Base-by-base conservation (phyloP, 1,284 basidiomycete genomes). In the Ceratobasidium sp. region DNA sequence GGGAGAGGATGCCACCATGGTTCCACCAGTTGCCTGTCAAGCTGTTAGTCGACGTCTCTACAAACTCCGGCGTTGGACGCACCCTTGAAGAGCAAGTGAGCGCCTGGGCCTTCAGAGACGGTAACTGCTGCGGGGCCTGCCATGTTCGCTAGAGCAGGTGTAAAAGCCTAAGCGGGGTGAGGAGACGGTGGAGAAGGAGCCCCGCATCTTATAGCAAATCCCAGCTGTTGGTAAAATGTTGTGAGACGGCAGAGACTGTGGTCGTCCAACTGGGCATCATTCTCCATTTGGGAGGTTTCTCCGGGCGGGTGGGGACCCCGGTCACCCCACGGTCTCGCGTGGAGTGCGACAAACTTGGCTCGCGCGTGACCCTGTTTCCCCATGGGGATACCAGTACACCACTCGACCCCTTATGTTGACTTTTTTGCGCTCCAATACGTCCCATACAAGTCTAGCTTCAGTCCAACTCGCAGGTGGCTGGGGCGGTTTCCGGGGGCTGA, bases 1-100 rank as follows among this genome's bases (percentile, higher is more conserved):
- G 71, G 29, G 56, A 56, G 34, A 73, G 50, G 35, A 72, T 55
- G 25, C 70, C 62, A 49, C 68, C 27, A 40, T 73, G 70, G 15
- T 67, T 32, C 55, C 54, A 72, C 72, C 72, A 73, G 62, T 70
- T 64, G 17, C 72, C 72, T 62, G 31, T 17, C 45, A 7, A 22
- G 35, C 29, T 42, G 58, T 62, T 15, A 62, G 56, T 8, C 40
- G 2, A 15, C 3, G 25, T 35, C 8, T 29, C 10, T 4, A 31
- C 15, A 6, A 20, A 15, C 20, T 32, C 2, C 5, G 43, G 8
- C 8, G 34, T 35, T 3, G 29, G 4, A 22, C 42, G 43, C 15
- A 62, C 58, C 58, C 50, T 62, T 25, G 58, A 22, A 62, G 32
- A 62, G 58, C 25, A 62, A 45, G 31, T 62, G 58, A 27, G 58